Percentiles rank a stretch among this genome's conserved stretches.
Evolutionary conservation across 2,329 filamentous ascomycete genomes (phyloP).

Genomic region (Colletotrichum destructivum): DNA sequence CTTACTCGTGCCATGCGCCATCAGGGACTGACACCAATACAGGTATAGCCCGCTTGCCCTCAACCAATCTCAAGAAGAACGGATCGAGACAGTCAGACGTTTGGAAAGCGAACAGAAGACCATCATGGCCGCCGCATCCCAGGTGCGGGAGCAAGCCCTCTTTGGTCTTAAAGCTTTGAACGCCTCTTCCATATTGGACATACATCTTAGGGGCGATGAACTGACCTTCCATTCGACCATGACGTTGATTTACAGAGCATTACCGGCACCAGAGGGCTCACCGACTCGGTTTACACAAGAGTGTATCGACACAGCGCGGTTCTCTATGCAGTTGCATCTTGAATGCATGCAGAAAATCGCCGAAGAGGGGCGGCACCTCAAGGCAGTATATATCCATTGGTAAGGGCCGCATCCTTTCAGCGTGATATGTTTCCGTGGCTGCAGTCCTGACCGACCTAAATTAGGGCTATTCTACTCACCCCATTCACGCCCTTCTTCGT

Average conservation of each 20-base stretch:
- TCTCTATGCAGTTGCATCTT: conserved; percentile 62
- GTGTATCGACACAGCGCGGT: conserved; percentile 66
- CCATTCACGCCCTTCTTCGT: conserved; percentile 74
- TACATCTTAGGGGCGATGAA: conserved; percentile 63
- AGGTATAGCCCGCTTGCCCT: conserved; percentile 68
- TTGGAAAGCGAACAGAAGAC: conserved; percentile 57
- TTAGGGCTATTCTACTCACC: conserved; percentile 68
- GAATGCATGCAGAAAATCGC: conserved; percentile 58
- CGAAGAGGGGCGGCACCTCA: conserved; percentile 55
- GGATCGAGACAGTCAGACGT: conserved; percentile 56
- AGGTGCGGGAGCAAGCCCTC: conserved; percentile 53
- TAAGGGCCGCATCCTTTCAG: conserved; percentile 47
- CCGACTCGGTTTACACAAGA: conserved; percentile 62
- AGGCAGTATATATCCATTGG: conserved; percentile 68
- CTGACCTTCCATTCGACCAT: conserved; percentile 64
- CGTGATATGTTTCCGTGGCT: background rate
- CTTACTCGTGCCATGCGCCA: background rate
- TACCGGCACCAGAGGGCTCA: conserved; percentile 61
- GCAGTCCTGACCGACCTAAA: conserved; percentile 38
- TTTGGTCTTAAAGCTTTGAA: conserved; percentile 56
- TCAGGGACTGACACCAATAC: conserved; percentile 30
- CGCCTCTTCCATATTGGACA: conserved; percentile 58
- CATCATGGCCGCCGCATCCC: conserved; percentile 55
- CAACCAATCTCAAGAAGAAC: conserved; percentile 55
- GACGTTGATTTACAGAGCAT: conserved; percentile 67